Base-by-base conservation (phyloP, 495 filamentous ascomycete genomes). In the Talaromyces proteolyticus region DNA sequence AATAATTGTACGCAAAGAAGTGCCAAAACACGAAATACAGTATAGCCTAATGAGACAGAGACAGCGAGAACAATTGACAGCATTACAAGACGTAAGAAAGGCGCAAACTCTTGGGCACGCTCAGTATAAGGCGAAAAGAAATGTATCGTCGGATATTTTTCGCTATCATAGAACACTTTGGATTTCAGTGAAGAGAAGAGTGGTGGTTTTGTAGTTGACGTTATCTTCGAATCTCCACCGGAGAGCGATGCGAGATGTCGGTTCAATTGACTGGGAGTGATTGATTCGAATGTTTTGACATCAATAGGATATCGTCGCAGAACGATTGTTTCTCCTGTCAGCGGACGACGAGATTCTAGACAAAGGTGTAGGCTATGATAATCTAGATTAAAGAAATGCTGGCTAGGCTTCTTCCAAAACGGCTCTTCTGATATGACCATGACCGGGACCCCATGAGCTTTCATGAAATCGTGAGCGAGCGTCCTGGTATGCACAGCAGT, bases 211-310 rank as follows among this genome's bases (percentile, higher is more conserved):
- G 55, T 57, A 19, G 62, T 72, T 18, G 56, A 52, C 12, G 49
- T 21, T 18, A 17, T n/a, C 29, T 44, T 29, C 38, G 67, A 62
- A 44, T 69, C 64, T 34, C 79, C 57, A 7, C 73, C 76, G 21
- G 81, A 82, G 44, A 91, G 65, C 37, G 78, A 85, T 45, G 85
- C 84, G 43, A 91, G 61, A 56, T 89, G 88, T 48, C 84, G 70
- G 59, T 89, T 90, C 59, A 91, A 77, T 57, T 91, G 87, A 23
- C 79, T 66, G 19, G 84, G 77, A 50, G 87, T 81, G 56, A 91
- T 85, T 42, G 80, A 84, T 54, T 82, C 68, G 51, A 91, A 90
- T 0, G 84, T 87, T 44, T 74, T 67, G n/a, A 88, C 57, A 55
- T 91, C 87, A 55, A 90, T 82, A 12, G 87, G 87, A 18, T 85